Percentiles rank a stretch among this genome's conserved stretches.
These are phyloP conservation scores for Aureobasidium pullulans DNA, from an alignment of 2,329 filamentous ascomycete genomes.

Conservation along the genomic window DNA sequence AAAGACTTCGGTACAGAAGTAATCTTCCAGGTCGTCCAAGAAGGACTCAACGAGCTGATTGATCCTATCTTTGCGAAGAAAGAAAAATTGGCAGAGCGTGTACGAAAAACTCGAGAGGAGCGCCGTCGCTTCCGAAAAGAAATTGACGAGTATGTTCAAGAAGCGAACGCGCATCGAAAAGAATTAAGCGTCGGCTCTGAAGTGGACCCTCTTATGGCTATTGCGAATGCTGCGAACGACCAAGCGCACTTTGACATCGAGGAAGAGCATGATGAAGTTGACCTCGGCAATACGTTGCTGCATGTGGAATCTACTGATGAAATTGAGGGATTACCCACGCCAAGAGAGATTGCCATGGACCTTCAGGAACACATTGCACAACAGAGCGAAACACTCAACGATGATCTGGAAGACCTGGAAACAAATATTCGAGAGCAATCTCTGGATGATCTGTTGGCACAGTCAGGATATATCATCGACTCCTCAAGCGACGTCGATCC, in stretches of 20 bases:
- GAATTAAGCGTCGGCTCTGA: slow-evolving; percentile 22
- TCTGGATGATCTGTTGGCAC: slow-evolving; percentile 36
- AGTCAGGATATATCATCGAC: background rate
- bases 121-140: slow-evolving; percentile 49
- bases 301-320: background rate
- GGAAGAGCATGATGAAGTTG: background rate
- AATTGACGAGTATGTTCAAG: slow-evolving; percentile 27
- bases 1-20: slow-evolving; percentile 80
- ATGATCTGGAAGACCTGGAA: slow-evolving; percentile 24
- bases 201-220: slow-evolving; percentile 23
- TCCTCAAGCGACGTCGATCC: background rate
- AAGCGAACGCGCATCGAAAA: slow-evolving; percentile 23
- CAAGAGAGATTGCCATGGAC: slow-evolving; percentile 9
- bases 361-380: slow-evolving; percentile 22
- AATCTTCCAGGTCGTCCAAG: slow-evolving; percentile 82
- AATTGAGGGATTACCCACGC: slow-evolving; percentile 3
- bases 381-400: slow-evolving; percentile 22
- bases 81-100: slow-evolving; percentile 67
- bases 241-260: background rate
- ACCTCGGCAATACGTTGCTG: background rate
- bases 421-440: slow-evolving; percentile 29
- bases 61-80: slow-evolving; percentile 76
- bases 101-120: slow-evolving; percentile 54
- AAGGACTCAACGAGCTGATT: slow-evolving; percentile 87
- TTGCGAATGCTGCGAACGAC: slow-evolving; percentile 13